A percentile compares a stretch with the other conserved stretches of the same genome.
Evolutionary conservation across 495 filamentous ascomycete species (phyloP).

Genomic region (Poronia punctata): DNA sequence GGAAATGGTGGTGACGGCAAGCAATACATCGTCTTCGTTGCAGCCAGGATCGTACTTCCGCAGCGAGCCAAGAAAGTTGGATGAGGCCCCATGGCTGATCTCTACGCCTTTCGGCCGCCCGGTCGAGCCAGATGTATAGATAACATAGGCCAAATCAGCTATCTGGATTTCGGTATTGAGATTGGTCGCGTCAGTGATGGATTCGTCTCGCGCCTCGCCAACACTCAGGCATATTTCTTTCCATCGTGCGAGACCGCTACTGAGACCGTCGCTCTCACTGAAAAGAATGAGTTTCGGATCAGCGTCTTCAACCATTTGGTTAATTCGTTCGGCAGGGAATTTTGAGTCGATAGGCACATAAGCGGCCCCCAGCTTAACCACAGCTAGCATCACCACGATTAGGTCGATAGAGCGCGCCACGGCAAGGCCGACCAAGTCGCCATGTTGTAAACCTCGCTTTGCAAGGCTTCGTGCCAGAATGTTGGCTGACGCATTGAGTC

Average conservation of each 20-base stretch:
- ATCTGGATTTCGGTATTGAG: conserved; percentile 1
- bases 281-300: conserved; percentile 42
- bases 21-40: conserved; percentile 41
- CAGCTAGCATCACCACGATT: conserved; percentile 45
- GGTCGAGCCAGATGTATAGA: conserved; percentile 66
- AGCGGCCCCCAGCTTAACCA: conserved; percentile 58
- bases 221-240: conserved; percentile 1
- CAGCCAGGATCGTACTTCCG: conserved; percentile 13
- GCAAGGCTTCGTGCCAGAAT: conserved; percentile 8
- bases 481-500: conserved; percentile 11
- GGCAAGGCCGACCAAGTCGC: conserved; percentile 22
- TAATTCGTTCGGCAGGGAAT: conserved; percentile 53
- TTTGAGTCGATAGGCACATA: conserved; percentile 61
- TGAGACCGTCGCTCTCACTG: conserved; percentile 12
- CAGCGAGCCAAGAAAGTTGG: conserved; percentile 16
- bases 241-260: background rate
- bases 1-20: conserved; percentile 64
- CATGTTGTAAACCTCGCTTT: conserved; percentile 7
- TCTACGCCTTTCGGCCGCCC: conserved; percentile 61
- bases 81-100: conserved; percentile 44
- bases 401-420: conserved; percentile 29
- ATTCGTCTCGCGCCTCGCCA: conserved; percentile 1
- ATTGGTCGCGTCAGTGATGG: conserved; percentile 2
- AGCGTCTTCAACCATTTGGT: conserved; percentile 57
- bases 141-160: conserved; percentile 52